Evolutionary conservation across 345 rosid species (phyloP).

Genomic region (Punica granatum): DNA sequence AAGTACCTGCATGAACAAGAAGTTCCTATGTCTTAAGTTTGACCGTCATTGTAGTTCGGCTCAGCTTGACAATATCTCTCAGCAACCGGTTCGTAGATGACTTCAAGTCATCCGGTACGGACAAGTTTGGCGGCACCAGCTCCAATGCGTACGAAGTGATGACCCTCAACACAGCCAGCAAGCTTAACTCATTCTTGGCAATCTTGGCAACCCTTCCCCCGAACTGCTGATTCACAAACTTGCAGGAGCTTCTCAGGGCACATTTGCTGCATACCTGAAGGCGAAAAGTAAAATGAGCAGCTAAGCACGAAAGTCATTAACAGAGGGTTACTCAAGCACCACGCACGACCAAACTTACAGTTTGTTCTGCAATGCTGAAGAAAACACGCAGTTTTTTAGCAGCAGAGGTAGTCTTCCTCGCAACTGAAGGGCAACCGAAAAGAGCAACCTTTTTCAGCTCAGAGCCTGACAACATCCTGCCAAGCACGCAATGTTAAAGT

Average conservation of each 20-base stretch:
- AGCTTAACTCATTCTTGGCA: slow-evolving; percentile 20
- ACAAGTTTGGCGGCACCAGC: slow-evolving; percentile 34
- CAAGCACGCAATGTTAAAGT: neutral
- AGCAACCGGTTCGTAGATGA: slow-evolving; percentile 42
- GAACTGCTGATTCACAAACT: slow-evolving; percentile 46
- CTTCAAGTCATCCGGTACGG: slow-evolving; percentile 47
- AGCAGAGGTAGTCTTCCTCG: slow-evolving; percentile 37
- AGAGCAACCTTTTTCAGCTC: slow-evolving; percentile 55
- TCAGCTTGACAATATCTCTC: slow-evolving; percentile 44
- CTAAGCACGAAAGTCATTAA: neutral
- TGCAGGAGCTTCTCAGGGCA: slow-evolving; percentile 47
- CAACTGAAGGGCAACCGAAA: slow-evolving; percentile 67
- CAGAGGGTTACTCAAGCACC: neutral
- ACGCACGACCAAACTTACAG: slow-evolving; percentile 28
- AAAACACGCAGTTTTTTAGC: slow-evolving; percentile 66
- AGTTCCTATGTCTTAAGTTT: slow-evolving; percentile 1
- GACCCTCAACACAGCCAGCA: slow-evolving; percentile 55
- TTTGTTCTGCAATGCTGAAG: slow-evolving; percentile 57
- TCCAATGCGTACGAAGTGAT: slow-evolving; percentile 49
- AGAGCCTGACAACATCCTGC: slow-evolving; percentile 75
- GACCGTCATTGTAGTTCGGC: slow-evolving; percentile 21
- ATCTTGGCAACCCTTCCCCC: slow-evolving; percentile 32
- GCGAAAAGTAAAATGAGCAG: slow-evolving; percentile 3
- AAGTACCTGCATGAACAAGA: neutral
- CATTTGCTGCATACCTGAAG: slow-evolving; percentile 70